Evolutionary conservation across 257 asterid species (phyloP).

Genomic region (Handroanthus guayacan): DNA sequence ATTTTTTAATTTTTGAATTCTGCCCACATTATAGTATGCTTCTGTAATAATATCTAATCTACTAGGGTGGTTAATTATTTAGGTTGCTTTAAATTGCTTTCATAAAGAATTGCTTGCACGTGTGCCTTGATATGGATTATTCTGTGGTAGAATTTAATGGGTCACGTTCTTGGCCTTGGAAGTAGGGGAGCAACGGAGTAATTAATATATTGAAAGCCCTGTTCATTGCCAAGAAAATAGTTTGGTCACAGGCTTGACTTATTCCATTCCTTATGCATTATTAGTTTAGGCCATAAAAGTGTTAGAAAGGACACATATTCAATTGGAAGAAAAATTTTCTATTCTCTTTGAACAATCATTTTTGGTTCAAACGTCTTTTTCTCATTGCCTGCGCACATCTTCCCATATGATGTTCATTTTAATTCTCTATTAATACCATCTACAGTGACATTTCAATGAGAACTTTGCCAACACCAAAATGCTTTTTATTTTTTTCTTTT

Average conservation of each 20-base stretch:
- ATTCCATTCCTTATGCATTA: not conserved
- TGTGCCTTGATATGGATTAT: conserved; percentile 36
- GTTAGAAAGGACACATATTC: not conserved
- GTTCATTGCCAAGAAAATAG: not conserved
- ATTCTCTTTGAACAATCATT: conserved; percentile 35
- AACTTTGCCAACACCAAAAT: not conserved
- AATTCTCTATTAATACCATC: conserved; percentile 23
- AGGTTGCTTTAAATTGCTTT: conserved; percentile 37
- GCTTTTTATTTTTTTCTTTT: not conserved
- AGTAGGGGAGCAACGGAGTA: not conserved
- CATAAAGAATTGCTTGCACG: conserved; percentile 45
- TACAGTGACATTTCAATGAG: conserved; percentile 36
- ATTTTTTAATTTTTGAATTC: not conserved
- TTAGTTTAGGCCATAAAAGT: not conserved
- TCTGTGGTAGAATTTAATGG: not conserved
- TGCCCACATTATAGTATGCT: not conserved
- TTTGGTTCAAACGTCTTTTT: conserved; percentile 42
- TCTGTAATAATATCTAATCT: conserved; percentile 30
- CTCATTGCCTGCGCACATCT: conserved; percentile 30
- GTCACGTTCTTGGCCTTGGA: conserved; percentile 24
- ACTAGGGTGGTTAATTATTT: conserved; percentile 43
- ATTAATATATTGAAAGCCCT: conserved; percentile 12
- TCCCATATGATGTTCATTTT: conserved; percentile 15
- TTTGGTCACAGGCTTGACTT: conserved; percentile 2
- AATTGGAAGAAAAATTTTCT: conserved; percentile 20